phyloP scores from a whole-genome alignment of 2,329 filamentous ascomycete genomes.

The Dothiorella sarmentorum region DNA sequence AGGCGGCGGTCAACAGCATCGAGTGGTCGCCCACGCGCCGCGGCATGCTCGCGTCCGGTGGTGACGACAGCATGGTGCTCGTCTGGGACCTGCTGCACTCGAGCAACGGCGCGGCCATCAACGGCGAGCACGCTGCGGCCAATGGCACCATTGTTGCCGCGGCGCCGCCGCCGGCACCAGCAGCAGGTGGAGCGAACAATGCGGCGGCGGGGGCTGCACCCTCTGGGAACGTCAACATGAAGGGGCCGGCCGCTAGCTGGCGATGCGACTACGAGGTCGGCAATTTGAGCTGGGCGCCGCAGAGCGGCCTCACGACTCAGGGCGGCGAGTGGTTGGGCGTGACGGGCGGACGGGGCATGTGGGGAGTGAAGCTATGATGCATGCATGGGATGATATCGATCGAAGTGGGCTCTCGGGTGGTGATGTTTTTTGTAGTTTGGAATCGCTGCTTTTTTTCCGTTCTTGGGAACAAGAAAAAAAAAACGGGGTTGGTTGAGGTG shows the following conservation, averaged over 20 bases:
- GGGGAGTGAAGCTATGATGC: constrained; percentile 61
- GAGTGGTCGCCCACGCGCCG: constrained; percentile 90
- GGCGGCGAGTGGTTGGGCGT: constrained; percentile 82
- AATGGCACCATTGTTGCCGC: constrained; percentile 31
- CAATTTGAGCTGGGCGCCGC: constrained; percentile 81
- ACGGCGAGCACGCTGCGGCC: constrained; percentile 37
- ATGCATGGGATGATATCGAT: no score
- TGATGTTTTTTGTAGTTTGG: no score
- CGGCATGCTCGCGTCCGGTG: constrained; percentile 86
- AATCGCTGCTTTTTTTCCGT: neutral
- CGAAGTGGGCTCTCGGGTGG: no score
- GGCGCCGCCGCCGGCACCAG: no score
- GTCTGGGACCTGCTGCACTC: constrained; percentile 88
- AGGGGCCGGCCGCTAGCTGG: constrained; percentile 74
- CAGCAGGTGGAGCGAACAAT: no score
- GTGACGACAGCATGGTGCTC: constrained; percentile 85
- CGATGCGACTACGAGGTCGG: constrained; percentile 83
- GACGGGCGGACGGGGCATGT: constrained; percentile 74
- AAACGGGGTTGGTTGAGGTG: neutral
- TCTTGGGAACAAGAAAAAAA: neutral
- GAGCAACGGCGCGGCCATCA: constrained; percentile 49
- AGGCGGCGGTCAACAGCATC: constrained; percentile 81
- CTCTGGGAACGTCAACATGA: constrained; percentile 50
- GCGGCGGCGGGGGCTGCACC: constrained; percentile 32
- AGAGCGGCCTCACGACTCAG: constrained; percentile 62